Evolutionary conservation across 2,329 filamentous ascomycete species (phyloP).

Genomic region (Aspergillus aculeatus): DNA sequence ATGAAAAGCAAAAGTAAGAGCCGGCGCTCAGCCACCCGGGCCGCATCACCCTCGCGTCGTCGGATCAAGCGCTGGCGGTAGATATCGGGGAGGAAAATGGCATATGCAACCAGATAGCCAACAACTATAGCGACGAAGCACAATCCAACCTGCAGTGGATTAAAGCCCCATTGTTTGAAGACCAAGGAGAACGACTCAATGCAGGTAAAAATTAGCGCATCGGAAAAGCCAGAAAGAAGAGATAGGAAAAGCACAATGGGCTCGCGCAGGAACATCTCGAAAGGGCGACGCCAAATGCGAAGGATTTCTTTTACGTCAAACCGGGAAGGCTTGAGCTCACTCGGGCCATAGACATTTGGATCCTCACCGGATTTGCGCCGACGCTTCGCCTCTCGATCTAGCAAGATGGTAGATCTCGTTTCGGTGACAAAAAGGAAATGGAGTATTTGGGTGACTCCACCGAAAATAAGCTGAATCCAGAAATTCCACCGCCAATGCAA

Average conservation of each 20-base stretch:
- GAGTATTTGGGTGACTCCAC: slow-evolving; percentile 51
- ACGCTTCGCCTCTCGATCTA: slow-evolving; percentile 59
- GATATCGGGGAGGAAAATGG: slow-evolving; percentile 54
- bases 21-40: slow-evolving; percentile 61
- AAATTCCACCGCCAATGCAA: slow-evolving; percentile 62
- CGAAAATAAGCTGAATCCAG: slow-evolving; percentile 62
- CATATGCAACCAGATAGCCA: slow-evolving; percentile 57
- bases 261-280: slow-evolving; percentile 71
- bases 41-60: slow-evolving; percentile 47
- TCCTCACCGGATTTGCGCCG: slow-evolving; percentile 51
- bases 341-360: slow-evolving; percentile 67
- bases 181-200: slow-evolving; percentile 70
- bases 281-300: slow-evolving; percentile 61
- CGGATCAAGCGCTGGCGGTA: slow-evolving; percentile 40
- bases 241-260: slow-evolving; percentile 71
- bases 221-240: slow-evolving; percentile 69
- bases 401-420: slow-evolving; percentile 56
- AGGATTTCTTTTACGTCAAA: slow-evolving; percentile 45
- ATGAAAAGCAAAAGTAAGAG: slow-evolving; percentile 65
- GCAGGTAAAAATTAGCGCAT: slow-evolving; percentile 76
- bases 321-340: slow-evolving; percentile 49
- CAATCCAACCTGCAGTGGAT: slow-evolving; percentile 20
- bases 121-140: slow-evolving; percentile 42
- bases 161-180: slow-evolving; percentile 24
- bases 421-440: slow-evolving; percentile 61